Evolutionary conservation across 2,329 filamentous ascomycete genomes (phyloP), one percentile per base, ranked within the genome.

Genomic region (Tolypocladium guangdongense): DNA sequence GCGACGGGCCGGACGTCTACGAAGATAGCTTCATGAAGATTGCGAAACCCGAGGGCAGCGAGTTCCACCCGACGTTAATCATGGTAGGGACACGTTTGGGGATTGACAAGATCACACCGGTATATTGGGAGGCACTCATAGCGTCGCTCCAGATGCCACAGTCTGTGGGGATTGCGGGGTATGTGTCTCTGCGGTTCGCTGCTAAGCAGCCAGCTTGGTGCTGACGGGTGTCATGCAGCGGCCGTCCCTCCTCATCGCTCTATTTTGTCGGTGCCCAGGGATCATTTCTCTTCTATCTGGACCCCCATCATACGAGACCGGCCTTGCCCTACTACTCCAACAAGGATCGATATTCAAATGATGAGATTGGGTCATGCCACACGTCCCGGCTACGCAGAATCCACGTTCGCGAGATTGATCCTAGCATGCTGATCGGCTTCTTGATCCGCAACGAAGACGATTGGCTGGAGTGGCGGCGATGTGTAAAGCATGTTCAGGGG

Each of bases 91-190:
- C 92, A 18, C 80, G 93, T 52, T 74, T 99, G 27, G 93, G 93
- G 7, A 93, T 97, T 59, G 92, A 97, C 60, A 90, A 93, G 64
- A 87, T 97, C 61, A 99, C 90, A 1, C 87, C 88, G 0, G 89
- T 95, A 2, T 99, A 99, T 64, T 95, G 92, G 84, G 88, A 95
- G 66, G 89, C 91, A n/a, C 77, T 99, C 36, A 90, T 91, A 62
- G 80, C 87, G 22, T 81, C 88, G 22, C 73, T 99, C 51, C 88
- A 93, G 68, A 88, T 95, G 75, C 81, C 86, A 8, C 93, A 97
- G 66, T 95, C 90, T n/a, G 84, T 96, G 50, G 93, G 93, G 12
- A 96, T 99, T 58, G 93, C 93, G 63, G 93, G 90, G 90, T 93
- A 78, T 69, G 79, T 64, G 30, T 16, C 35, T 47, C 20, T 16